Evolutionary conservation across 1,139 yeast genomes (phyloP).

Genomic region (Protomyces lactucae-debilis): DNA sequence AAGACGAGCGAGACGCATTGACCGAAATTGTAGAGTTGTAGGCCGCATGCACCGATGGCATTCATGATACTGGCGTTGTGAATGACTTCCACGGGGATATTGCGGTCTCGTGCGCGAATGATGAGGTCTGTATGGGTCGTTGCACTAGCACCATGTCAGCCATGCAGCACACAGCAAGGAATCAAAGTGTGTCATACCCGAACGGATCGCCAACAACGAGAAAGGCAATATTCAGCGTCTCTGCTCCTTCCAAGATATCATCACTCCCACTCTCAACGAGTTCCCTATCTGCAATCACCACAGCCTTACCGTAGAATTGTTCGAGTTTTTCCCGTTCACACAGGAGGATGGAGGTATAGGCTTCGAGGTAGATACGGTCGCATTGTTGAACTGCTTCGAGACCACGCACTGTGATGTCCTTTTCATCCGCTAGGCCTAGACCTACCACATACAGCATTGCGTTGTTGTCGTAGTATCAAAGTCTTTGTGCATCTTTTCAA

Average conservation of each 20-base stretch:
- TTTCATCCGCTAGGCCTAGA: conserved; percentile 79
- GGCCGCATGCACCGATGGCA: conserved; percentile 97
- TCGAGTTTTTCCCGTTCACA: conserved; percentile 69
- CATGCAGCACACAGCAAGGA: not conserved
- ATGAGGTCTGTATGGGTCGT: conserved; percentile 95
- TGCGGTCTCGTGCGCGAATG: conserved; percentile 78
- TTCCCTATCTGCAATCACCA: conserved; percentile 88
- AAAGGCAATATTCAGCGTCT: conserved; percentile 68
- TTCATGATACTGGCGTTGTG: conserved; percentile 98
- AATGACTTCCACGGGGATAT: conserved; percentile 70
- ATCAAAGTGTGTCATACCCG: conserved; percentile 45
- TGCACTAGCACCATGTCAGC: conserved; percentile 44
- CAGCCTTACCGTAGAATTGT: conserved; percentile 76
- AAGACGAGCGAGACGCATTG: conserved; percentile 94
- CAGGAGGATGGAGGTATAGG: conserved; percentile 92
- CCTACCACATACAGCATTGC: conserved; percentile 85
- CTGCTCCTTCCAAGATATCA: conserved; percentile 68
- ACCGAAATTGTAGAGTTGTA: conserved; percentile 91
- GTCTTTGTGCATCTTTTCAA: not conserved
- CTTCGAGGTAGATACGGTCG: conserved; percentile 85
- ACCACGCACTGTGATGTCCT: conserved; percentile 93
- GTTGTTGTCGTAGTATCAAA: not conserved
- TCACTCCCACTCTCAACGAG: conserved; percentile 88
- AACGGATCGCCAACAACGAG: conserved; percentile 96
- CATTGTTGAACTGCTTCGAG: conserved; percentile 76